These are phyloP conservation scores for Omphalotus olearius DNA, from an alignment of 1,284 basidiomycete species.

Conservation along the genomic window DNA sequence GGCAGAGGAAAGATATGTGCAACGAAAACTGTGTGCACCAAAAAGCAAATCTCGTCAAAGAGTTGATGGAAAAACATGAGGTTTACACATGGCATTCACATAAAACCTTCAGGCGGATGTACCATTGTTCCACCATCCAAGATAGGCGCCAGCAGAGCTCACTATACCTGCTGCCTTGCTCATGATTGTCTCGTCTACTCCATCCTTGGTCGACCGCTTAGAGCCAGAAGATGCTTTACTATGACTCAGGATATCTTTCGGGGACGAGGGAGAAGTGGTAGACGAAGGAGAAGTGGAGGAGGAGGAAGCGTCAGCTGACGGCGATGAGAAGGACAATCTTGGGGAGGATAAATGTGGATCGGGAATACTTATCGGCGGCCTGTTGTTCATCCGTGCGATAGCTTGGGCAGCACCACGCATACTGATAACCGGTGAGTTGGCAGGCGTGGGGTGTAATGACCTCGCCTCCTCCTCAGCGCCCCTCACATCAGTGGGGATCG, in stretches of 20 bases:
- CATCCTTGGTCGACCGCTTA: conserved; percentile 4
- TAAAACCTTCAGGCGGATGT: neutral
- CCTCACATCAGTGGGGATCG: neutral
- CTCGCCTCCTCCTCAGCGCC: conserved; percentile 25
- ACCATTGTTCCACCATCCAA: conserved; percentile 46
- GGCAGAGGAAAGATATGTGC: neutral
- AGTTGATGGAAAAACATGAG: neutral
- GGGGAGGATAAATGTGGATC: conserved; percentile 7
- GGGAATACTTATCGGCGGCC: conserved; percentile 2
- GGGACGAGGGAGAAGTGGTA: conserved; percentile 11
- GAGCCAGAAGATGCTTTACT: neutral
- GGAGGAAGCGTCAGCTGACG: conserved; percentile 6
- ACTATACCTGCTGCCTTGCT: conserved; percentile 69
- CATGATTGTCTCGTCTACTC: conserved; percentile 43
- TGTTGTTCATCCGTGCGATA: conserved; percentile 12
- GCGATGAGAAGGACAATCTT: neutral
- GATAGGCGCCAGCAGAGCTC: conserved; percentile 57
- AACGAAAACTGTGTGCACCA: neutral
- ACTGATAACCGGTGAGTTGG: conserved; percentile 43
- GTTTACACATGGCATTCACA: neutral
- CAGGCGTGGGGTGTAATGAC: conserved; percentile 23
- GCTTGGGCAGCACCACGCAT: conserved; percentile 17
- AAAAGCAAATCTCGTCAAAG: neutral
- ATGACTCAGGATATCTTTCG: conserved; percentile 17
- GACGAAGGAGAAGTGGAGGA: neutral